Evolutionary conservation across 805 yeast genomes (phyloP), one percentile per base, ranked within the genome.

Genomic region (Cyberlindnera americana): DNA sequence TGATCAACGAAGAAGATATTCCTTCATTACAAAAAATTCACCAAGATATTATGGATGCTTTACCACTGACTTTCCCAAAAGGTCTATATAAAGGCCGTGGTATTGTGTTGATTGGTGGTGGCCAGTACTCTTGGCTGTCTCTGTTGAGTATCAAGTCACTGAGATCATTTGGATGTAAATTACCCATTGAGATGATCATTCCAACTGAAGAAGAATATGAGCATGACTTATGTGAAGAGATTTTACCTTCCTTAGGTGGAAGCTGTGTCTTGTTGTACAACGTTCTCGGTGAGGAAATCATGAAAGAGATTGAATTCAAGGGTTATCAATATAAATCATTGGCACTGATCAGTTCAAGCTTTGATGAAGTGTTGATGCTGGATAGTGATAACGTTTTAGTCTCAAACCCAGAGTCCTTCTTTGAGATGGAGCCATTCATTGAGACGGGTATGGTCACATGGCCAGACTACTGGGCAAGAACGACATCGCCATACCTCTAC

Each of bases 381-480:
- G 96, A 88, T 53, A 78, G 90, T 38, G 96, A 88, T 61, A 78
- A 83, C 48, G 64, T 74, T 14, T 73, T 80, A 0, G 68, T 74
- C 11, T 67, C 67, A 37, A 56, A 67, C 13, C 73, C 80, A 2
- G 78, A 73, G 45, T 38, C 57, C 3, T 62, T 81, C 29, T 64
- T 77, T 33, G 49, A 56, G 3, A 43, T 59, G 18, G 69, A 69
- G 17, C 72, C 83, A 3, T 81, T 68, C 55, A 43, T 50, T 21
- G 56, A 62, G 12, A 59, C 64, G 27, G 83, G 85, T 3, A 59
- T 82, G 58, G 69, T 82, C 23, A 67, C 79, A 2, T 82, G 89
- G 89, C 90, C 89, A 1, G 89, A 82, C 61, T 78, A 78, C 44
- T 82, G 90, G 89, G 68, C 76, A 51, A 68, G 90, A 43, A 75